Evolutionary conservation across 2,329 filamentous ascomycete genomes (phyloP), one percentile per base, ranked within the genome.

Genomic region (Clonostachys rhizophaga): DNA sequence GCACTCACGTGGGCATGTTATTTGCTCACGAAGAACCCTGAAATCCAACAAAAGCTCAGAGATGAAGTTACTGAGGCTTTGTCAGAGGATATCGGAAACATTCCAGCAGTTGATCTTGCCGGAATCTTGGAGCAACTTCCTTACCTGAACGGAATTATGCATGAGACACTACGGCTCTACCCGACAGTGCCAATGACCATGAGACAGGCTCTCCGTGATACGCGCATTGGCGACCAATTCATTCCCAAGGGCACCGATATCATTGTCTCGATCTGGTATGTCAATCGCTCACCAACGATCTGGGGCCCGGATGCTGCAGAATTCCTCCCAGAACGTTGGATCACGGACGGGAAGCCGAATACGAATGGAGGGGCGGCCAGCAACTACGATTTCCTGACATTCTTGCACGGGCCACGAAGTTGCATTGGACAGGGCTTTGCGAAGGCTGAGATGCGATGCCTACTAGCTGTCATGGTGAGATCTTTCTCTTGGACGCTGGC

Each of bases 331-430:
- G 85, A 87, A 46, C 74, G 85, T 2, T 87, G 83, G 84, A 78
- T 79, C 57, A 54, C 49, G 5, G 65, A 69, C 0, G 73, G 69
- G 1, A 66, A 64, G 50, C 84, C 84, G 1, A 71, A 71, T 10
- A 81, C 82, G 46, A 81, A 78, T 7, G 89, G 88, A 2, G 85
- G 86, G 5, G 83, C 86, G 0, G 70, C 72, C 4, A 86, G 75
- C 47, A 89, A 89, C 59, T 91, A 86, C 59, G 75, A 79, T 2
- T 84, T 87, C 52, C 60, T 91, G 63, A 91, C 88, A 0, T 95
- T 95, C 64, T 62, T 95, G 44, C 89, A 95, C 58, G 58, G 59
- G 4, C 59, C 59, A 11, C 50, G 57, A n/a, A 55, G 58, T 11
- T 62, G 58, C 33, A 57, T 62, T 13, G 59, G 58, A 0, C 54